Conservation (phyloP, 2,329 filamentous ascomycete species). For the Epichloe sibirici region DNA sequence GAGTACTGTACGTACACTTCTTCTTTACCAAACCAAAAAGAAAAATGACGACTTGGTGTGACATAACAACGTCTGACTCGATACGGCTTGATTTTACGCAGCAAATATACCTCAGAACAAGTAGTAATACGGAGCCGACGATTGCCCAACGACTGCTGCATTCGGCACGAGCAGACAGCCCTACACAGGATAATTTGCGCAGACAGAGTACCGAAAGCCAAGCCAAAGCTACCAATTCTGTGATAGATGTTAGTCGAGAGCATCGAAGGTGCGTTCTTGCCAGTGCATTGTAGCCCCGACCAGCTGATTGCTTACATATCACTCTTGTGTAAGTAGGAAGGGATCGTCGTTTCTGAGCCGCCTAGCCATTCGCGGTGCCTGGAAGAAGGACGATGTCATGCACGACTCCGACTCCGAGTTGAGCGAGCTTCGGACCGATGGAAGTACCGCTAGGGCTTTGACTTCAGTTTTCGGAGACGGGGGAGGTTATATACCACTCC, state of each 20-base stretch:
- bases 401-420: conserved; percentile 59
- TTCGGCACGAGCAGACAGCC: conserved; percentile 39
- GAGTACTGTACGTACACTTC: conserved; percentile 21
- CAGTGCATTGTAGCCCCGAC: too few relatives aligned
- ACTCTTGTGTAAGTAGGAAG: conserved; percentile 44
- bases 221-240: conserved; percentile 22
- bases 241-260: conserved; percentile 40
- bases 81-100: conserved; percentile 8
- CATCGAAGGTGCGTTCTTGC: conserved; percentile 42
- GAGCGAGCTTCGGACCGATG: conserved; percentile 58
- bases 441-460: conserved; percentile 73
- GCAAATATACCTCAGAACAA: conserved; percentile 29
- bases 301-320: conserved; percentile 6
- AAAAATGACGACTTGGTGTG: not conserved
- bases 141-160: conserved; percentile 44
- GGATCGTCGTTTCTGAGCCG: conserved; percentile 83
- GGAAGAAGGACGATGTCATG: conserved; percentile 55
- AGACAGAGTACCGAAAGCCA: conserved; percentile 30
- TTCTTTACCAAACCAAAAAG: not conserved
- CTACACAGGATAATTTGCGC: conserved; percentile 28
- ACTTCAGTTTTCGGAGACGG: conserved; percentile 58
- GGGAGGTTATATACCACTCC: conserved; percentile 64
- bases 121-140: conserved; percentile 27
- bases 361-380: conserved; percentile 55
- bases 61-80: not conserved